phyloP scores from a whole-genome alignment of 768 basidiomycete species.

The Calocybe indica region DNA sequence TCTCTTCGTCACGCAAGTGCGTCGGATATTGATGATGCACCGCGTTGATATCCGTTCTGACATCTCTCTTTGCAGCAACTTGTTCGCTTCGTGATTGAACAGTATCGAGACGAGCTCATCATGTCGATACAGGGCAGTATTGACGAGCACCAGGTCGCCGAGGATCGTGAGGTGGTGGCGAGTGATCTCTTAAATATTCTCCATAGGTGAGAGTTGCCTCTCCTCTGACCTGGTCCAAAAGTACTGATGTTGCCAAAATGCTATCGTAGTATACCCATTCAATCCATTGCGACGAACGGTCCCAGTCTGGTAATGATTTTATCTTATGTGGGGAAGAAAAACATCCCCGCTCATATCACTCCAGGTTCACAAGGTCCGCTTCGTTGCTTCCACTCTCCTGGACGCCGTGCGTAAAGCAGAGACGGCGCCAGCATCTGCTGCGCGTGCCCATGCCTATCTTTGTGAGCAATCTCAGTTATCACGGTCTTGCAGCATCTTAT shows the following conservation, averaged over 20 bases:
- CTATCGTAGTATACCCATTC: slow-evolving; percentile 72
- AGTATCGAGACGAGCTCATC: slow-evolving; percentile 84
- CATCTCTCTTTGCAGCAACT: slow-evolving; percentile 57
- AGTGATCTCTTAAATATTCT: slow-evolving; percentile 83
- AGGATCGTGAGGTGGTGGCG: slow-evolving; percentile 79
- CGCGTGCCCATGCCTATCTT: slow-evolving; percentile 81
- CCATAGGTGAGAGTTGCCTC: slow-evolving; percentile 48
- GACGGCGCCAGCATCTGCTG: slow-evolving; percentile 72
- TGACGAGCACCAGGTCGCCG: slow-evolving; percentile 59
- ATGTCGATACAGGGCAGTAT: slow-evolving; percentile 58
- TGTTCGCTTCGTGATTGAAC: slow-evolving; percentile 87
- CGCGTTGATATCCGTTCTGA: neutral
- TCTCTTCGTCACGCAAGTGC: slow-evolving; percentile 85
- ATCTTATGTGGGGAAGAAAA: too few relatives aligned
- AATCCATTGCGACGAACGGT: slow-evolving; percentile 86
- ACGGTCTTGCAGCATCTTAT: slow-evolving; percentile 1
- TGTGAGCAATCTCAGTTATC: slow-evolving; percentile 41
- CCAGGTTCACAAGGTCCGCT: slow-evolving; percentile 88
- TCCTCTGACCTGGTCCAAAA: neutral
- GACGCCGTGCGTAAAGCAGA: slow-evolving; percentile 81
- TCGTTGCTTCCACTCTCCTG: slow-evolving; percentile 85
- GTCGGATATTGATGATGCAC: slow-evolving; percentile 9
- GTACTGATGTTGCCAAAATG: neutral
- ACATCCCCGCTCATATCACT: slow-evolving; percentile 11
- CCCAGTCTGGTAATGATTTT: slow-evolving; percentile 53